phyloP scores from a whole-genome alignment of 176 grass and related monocot genomes.

The Tillandsia fasciculata region DNA sequence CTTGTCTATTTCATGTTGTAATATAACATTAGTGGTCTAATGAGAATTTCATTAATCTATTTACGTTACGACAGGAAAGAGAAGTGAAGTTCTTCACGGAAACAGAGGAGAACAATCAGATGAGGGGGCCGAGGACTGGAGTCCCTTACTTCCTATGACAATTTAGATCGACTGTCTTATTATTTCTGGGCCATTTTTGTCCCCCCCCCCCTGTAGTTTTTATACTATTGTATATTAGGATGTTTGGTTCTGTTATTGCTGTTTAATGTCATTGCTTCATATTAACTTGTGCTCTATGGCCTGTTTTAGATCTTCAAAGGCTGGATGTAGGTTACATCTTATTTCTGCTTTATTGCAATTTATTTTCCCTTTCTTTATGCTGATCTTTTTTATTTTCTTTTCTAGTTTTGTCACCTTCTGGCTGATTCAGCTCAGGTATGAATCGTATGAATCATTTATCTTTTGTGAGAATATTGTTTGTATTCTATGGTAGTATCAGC shows the following conservation, averaged over 20 bases:
- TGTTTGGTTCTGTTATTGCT: slow-evolving; percentile 43
- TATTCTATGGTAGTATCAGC: too few species aligned
- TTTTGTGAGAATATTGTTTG: too few species aligned
- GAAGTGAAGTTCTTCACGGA: slow-evolving; percentile 98
- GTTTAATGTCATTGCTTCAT: slow-evolving; percentile 15
- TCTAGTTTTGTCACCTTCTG: too few species aligned
- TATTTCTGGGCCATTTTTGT: not conserved
- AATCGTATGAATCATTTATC: too few species aligned
- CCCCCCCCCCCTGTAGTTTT: slow-evolving; percentile 35
- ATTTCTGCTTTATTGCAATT: too few species aligned
- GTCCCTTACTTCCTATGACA: slow-evolving; percentile 92
- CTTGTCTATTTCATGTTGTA: not conserved
- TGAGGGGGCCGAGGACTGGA: slow-evolving; percentile 83
- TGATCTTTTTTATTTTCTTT: too few species aligned
- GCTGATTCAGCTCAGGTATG: too few species aligned
- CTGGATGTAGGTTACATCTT: too few species aligned
- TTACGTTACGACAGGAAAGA: slow-evolving; percentile 42
- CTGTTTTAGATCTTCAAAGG: too few species aligned
- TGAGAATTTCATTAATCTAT: not conserved
- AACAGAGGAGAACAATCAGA: slow-evolving; percentile 99
- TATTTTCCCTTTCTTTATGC: too few species aligned
- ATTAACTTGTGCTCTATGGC: too few species aligned
- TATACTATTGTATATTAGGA: slow-evolving; percentile 46
- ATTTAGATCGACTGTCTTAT: not conserved
- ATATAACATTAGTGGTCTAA: not conserved